phyloP scores from a whole-genome alignment of 83 land plant genomes.

The Picea abies region DNA sequence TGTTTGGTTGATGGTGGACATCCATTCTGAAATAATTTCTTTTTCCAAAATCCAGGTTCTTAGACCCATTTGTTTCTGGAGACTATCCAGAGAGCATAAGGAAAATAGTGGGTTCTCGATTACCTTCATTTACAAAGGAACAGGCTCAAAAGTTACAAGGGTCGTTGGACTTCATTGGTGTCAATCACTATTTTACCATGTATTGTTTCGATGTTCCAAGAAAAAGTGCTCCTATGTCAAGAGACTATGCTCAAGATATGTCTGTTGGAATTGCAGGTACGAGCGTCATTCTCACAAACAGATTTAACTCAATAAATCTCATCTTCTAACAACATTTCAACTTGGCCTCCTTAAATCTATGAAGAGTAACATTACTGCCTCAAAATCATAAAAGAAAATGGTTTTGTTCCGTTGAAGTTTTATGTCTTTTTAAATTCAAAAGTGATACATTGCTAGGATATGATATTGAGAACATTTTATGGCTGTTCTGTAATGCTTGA shows the following conservation, averaged over 20 bases:
- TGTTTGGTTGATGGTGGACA: background rate
- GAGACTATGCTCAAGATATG: background rate
- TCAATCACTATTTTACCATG: no score
- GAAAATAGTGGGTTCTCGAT: constrained; percentile 27
- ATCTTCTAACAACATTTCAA: no score
- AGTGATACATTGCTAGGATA: background rate
- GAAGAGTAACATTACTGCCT: no score
- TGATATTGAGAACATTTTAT: background rate
- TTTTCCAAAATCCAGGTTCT: constrained; percentile 17
- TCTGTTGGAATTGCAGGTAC: background rate
- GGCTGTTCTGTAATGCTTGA: background rate
- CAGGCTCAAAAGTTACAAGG: constrained; percentile 20
- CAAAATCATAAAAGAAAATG: background rate
- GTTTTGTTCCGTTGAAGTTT: background rate
- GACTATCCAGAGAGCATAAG: constrained; percentile 40
- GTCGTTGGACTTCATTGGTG: constrained; percentile 37
- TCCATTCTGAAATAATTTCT: background rate
- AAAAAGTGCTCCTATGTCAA: background rate
- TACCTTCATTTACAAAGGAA: constrained; percentile 20
- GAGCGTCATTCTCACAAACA: background rate
- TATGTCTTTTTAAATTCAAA: no score
- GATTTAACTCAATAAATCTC: no score
- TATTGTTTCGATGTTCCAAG: constrained; percentile 7
- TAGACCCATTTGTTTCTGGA: constrained; percentile 37
- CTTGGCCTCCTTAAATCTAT: background rate